A percentile compares a stretch with the other conserved stretches of the same genome.
These are phyloP conservation scores for Leptographium procerum DNA, from an alignment of 2,329 filamentous ascomycete genomes.

Conservation along the genomic window DNA sequence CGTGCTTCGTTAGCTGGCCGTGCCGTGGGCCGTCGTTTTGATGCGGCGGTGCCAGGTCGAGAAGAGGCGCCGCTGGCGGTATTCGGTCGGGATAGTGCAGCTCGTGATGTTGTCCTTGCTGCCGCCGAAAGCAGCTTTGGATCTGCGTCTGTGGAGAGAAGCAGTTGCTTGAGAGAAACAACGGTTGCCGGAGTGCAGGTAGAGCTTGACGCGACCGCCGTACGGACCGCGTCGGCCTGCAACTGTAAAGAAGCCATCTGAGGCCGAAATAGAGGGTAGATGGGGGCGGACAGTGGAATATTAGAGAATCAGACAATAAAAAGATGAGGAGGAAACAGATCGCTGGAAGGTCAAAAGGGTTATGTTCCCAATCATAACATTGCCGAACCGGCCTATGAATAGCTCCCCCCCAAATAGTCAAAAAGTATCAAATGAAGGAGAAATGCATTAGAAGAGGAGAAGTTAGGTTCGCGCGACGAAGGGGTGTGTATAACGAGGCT, in stretches of 20 bases:
- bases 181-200: constrained; percentile 37
- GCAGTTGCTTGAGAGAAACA: constrained; percentile 31
- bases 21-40: constrained; percentile 11
- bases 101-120: constrained; percentile 6
- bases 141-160: constrained; percentile 24
- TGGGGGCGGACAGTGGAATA: constrained; percentile 9
- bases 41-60: constrained; percentile 15
- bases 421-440: not conserved
- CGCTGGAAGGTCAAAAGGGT: constrained; percentile 8
- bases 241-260: constrained; percentile 26
- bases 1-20: constrained; percentile 8
- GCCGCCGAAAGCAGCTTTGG: constrained; percentile 17
- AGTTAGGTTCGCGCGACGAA: not conserved
- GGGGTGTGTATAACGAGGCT: not conserved
- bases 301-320: constrained; percentile 10
- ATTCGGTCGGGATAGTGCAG: constrained; percentile 13
- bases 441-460: not conserved
- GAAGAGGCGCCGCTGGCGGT: constrained; percentile 10
- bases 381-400: constrained; percentile 14
- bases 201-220: constrained; percentile 31
- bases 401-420: constrained; percentile 14
- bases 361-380: constrained; percentile 24
- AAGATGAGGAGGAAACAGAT: constrained; percentile 13
- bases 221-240: constrained; percentile 34
- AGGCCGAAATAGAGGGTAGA: not conserved